phyloP scores from a whole-genome alignment of 1,284 basidiomycete genomes.

The Rhodotorula sp. region DNA sequence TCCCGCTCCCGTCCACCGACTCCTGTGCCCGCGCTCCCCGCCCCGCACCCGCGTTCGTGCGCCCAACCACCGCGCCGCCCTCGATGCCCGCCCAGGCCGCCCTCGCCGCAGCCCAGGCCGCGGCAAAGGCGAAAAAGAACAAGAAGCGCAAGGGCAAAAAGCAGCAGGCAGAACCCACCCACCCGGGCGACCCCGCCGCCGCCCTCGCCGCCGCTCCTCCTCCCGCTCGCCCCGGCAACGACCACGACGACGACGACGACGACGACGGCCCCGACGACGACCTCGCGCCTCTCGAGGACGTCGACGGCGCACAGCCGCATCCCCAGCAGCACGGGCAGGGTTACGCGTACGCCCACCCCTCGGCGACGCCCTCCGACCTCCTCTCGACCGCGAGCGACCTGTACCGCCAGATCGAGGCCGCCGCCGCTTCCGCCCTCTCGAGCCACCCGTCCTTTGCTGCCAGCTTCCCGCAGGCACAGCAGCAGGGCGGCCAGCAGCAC shows the following conservation, averaged over 20 bases:
- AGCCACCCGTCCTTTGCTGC: slow-evolving; percentile 40
- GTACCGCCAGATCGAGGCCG: slow-evolving; percentile 60
- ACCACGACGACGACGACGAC: not conserved
- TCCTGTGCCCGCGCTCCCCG: not conserved
- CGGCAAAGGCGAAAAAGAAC: slow-evolving; percentile 25
- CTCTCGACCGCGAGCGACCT: slow-evolving; percentile 61
- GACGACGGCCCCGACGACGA: slow-evolving; percentile 19
- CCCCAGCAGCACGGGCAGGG: not conserved
- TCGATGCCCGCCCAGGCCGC: not conserved
- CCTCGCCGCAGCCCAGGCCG: not conserved
- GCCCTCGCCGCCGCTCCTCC: not conserved
- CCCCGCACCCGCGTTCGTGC: not conserved
- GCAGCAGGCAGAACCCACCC: not conserved
- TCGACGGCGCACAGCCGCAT: slow-evolving; percentile 11
- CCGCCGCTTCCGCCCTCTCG: slow-evolving; percentile 49
- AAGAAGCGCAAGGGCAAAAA: slow-evolving; percentile 30
- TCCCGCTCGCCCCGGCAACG: not conserved
- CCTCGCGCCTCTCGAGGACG: slow-evolving; percentile 14
- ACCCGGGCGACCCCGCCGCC: not conserved
- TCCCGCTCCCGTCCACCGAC: too few relatives aligned
- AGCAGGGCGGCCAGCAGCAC: slow-evolving; percentile 1
- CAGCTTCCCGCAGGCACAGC: slow-evolving; percentile 31
- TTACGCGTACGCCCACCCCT: slow-evolving; percentile 12
- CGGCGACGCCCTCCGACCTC: slow-evolving; percentile 52
- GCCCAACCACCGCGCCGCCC: not conserved